Base-by-base conservation (phyloP, 495 filamentous ascomycete genomes). In the Aspergillus heteromorphus region DNA sequence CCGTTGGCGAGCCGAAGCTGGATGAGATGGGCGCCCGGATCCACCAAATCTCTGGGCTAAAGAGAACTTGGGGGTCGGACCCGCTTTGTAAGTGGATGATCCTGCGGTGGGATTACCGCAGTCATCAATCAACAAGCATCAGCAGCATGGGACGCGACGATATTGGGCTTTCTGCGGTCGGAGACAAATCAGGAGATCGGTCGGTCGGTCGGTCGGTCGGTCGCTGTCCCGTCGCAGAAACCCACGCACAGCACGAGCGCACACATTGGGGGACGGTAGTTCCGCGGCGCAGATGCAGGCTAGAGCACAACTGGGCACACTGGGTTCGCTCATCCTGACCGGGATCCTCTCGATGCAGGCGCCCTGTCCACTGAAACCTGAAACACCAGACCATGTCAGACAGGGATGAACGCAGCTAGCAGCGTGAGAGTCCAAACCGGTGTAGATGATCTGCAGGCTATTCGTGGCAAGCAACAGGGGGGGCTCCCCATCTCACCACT, bases 1-100 rank as follows among this genome's bases (percentile, higher is more conserved):
- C 53, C 53, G 53, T 55, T 55, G 45, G 27, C 45, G 45, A 25
- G 53, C 40, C 31, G 36, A 49, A 30, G 47, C 53, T 55, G 45
- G 45, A 48, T 42, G 43, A 20, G 21, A 40, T 27, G 34, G 27
- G 45, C 34, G 43, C 16, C 16, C 42, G 43, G 53, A 34, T 55
- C 53, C 53, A 55, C 45, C 18, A 17, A 20, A 49, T 55, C 53
- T 48, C 20, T 42, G 34, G 45, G 34, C 53, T 36, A 55, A 49
- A n/a, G n/a, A 45, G 25, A 45, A n/a, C 42, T 45, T 20, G 42
- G 41, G 50, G 23, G 43, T 47, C 43, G 21, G 43, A 29, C 48
- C 49, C 27, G 42, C 34, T 27, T 9, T 30, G 9, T 38, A 38
- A 23, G 27, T 23, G 19, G 53, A 40, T 40, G 45, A 49, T 55